These are phyloP conservation scores for Lepidopterella palustris DNA, from an alignment of 495 filamentous ascomycete species.

Conservation along the genomic window DNA sequence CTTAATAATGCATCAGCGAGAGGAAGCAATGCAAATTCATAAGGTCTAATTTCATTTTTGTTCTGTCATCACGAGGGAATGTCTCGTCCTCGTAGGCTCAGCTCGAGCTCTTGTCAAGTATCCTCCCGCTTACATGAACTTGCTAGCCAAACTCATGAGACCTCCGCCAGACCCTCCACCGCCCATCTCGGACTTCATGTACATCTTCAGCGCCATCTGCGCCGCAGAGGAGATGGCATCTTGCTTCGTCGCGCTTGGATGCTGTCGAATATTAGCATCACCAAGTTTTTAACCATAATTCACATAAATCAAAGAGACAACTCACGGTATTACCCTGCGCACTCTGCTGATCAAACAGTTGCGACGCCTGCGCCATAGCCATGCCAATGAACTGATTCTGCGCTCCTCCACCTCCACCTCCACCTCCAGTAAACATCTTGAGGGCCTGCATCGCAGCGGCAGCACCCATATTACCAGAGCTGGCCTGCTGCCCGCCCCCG, in stretches of 20 bases:
- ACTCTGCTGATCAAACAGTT: conserved; percentile 58
- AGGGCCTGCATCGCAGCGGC: conserved; percentile 63
- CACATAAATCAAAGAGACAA: conserved; percentile 15
- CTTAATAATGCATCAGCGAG: no score
- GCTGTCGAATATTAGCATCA: conserved; percentile 8
- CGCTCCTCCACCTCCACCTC: conserved; percentile 35
- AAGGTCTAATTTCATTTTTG: no score
- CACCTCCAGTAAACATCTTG: conserved; percentile 54
- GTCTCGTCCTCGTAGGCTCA: neutral
- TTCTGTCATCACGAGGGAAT: neutral
- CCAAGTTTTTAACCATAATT: neutral
- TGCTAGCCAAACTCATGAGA: conserved; percentile 54
- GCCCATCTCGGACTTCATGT: conserved; percentile 52
- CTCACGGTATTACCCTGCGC: conserved; percentile 46
- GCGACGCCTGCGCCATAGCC: conserved; percentile 61
- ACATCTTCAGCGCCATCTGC: conserved; percentile 65
- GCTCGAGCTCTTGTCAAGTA: neutral
- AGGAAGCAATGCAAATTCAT: no score
- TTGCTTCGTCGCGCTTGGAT: conserved; percentile 49
- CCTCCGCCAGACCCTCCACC: conserved; percentile 44
- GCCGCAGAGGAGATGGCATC: conserved; percentile 54
- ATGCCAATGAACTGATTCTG: conserved; percentile 60
- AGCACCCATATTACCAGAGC: conserved; percentile 43
- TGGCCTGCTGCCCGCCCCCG: conserved; percentile 27
- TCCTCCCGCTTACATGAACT: conserved; percentile 36